Conservation (phyloP, 257 asterid species). For the Knoxia roxburghii region DNA sequence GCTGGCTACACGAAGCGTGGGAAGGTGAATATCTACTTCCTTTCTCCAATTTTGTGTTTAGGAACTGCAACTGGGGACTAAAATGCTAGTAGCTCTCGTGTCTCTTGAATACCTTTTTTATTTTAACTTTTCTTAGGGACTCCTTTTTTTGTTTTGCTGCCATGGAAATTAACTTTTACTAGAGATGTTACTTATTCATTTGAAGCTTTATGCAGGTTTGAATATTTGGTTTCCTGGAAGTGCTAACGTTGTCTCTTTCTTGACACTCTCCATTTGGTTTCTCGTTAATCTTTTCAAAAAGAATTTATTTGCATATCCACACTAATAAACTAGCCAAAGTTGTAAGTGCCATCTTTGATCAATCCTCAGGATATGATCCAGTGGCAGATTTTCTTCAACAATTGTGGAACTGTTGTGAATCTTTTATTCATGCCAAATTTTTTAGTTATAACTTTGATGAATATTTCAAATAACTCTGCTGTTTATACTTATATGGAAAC, state of each 20-base stretch:
- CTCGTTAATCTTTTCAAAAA: background rate
- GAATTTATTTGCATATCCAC: background rate
- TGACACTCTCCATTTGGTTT: too few relatives aligned
- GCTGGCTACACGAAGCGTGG: conserved; percentile 80
- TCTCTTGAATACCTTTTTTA: background rate
- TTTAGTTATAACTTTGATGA: background rate
- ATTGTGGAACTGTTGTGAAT: background rate
- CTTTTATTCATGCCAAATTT: background rate
- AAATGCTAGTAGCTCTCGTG: background rate
- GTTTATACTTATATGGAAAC: background rate
- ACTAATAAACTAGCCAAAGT: background rate
- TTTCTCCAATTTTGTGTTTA: background rate
- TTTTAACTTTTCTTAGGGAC: background rate
- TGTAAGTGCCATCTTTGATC: background rate
- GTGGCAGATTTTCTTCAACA: background rate
- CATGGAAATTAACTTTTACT: too few relatives aligned
- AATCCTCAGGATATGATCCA: background rate
- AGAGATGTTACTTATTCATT: background rate
- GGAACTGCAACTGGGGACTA: background rate
- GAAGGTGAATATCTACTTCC: conserved; percentile 32
- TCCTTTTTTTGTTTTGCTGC: too few relatives aligned
- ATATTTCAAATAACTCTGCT: background rate
- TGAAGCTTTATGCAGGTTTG: background rate
- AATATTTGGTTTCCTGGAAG: background rate
- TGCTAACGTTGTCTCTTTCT: too few relatives aligned